These are phyloP conservation scores for Malus hybrid DNA, from an alignment of 331 rosid species.

Conservation along the genomic window DNA sequence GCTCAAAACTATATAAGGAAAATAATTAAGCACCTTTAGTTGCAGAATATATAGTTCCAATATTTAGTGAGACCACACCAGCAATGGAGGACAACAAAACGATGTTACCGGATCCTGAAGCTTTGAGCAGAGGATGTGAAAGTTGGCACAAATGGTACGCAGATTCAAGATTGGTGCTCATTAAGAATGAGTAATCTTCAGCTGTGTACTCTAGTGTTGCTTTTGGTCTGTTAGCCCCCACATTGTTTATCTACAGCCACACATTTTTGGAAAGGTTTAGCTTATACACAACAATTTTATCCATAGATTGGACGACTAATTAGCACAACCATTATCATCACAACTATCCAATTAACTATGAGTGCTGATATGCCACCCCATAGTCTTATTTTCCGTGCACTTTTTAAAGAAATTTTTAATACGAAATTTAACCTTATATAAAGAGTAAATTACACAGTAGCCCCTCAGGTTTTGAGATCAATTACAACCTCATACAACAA, in stretches of 20 bases:
- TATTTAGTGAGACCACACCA: conserved; percentile 1
- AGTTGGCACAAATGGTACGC: conserved; percentile 32
- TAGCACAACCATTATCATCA: too few relatives aligned
- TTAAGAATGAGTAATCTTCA: conserved; percentile 29
- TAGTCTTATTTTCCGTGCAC: too few relatives aligned
- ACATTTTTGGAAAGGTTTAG: not conserved
- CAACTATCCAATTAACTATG: too few relatives aligned
- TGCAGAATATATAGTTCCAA: conserved; percentile 21
- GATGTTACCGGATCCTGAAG: conserved; percentile 30
- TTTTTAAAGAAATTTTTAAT: too few relatives aligned
- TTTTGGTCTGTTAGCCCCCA: conserved; percentile 20
- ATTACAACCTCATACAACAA: too few relatives aligned
- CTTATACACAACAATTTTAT: too few relatives aligned
- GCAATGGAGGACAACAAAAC: conserved; percentile 32
- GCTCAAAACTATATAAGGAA: too few relatives aligned
- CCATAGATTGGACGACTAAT: too few relatives aligned
- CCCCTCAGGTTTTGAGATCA: too few relatives aligned
- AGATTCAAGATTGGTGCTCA: conserved; percentile 37
- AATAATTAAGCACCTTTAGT: conserved; percentile 18
- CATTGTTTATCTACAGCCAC: conserved; percentile 35
- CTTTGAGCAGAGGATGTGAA: conserved; percentile 46
- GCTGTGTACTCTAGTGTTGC: conserved; percentile 25
- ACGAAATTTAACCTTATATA: too few relatives aligned
- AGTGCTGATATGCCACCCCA: too few relatives aligned
- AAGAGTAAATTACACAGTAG: too few relatives aligned